A percentile compares a stretch with the other conserved stretches of the same genome.
These are phyloP conservation scores for Hydnomerulius pinastri DNA, from an alignment of 768 basidiomycete genomes.

Conservation along the genomic window DNA sequence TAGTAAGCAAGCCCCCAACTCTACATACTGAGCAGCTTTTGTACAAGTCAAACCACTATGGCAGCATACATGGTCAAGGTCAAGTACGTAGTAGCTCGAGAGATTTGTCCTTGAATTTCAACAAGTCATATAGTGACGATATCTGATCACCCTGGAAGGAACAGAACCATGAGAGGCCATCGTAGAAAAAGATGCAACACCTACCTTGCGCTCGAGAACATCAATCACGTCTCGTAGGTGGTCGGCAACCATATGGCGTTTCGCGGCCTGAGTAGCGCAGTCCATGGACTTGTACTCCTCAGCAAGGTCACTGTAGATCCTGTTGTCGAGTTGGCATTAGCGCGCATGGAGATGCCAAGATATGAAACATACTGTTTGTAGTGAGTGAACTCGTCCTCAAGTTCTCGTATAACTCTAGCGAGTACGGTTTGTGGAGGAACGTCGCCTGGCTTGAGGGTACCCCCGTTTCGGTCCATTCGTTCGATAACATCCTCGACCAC, in stretches of 20 bases:
- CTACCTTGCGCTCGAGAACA: conserved; percentile 87
- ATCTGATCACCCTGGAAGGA: conserved; percentile 83
- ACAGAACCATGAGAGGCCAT: neutral
- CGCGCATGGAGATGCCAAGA: neutral
- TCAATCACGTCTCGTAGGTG: conserved; percentile 93
- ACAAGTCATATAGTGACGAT: conserved; percentile 82
- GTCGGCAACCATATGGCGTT: conserved; percentile 82
- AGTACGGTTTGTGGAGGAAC: conserved; percentile 89
- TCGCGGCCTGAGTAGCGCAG: conserved; percentile 75
- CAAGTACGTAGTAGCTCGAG: no score
- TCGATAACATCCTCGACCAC: conserved; percentile 28
- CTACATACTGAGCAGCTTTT: no score
- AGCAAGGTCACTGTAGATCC: conserved; percentile 87
- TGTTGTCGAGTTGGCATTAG: conserved; percentile 34
- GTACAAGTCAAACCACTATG: no score
- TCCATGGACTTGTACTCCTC: conserved; percentile 94
- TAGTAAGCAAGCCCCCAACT: no score
- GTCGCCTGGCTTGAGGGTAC: conserved; percentile 27
- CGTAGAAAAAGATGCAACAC: conserved; percentile 7
- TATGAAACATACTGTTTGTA: conserved; percentile 77
- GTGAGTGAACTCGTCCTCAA: conserved; percentile 94
- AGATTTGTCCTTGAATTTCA: conserved; percentile 75
- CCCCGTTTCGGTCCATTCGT: conserved; percentile 26
- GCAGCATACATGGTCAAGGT: no score
- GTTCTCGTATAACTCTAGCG: conserved; percentile 75